A percentile compares a stretch with the other conserved stretches of the same genome.
Evolutionary conservation across 306 rosid species (phyloP).

Genomic region (Oemleria cerasiformis): DNA sequence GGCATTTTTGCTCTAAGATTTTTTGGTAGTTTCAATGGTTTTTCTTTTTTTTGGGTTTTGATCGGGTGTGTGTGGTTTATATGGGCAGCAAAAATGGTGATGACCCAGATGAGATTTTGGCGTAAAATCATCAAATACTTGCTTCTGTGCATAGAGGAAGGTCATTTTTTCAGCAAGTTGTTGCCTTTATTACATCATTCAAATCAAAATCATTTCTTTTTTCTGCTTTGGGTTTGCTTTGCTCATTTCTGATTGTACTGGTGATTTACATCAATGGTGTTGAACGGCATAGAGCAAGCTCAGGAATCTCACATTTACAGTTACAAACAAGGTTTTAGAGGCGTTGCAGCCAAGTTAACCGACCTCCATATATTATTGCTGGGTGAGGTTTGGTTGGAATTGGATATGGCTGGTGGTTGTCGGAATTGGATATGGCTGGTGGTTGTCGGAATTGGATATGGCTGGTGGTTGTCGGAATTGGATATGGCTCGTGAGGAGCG

Average conservation of each 20-base stretch:
- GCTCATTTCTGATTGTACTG: slow-evolving; percentile 3
- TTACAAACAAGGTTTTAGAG: slow-evolving; percentile 70
- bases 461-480: too few relatives aligned
- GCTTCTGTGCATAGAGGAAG: too few relatives aligned
- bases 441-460: too few relatives aligned
- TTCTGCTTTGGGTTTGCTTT: neutral
- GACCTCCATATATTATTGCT: too few relatives aligned
- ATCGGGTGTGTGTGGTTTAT: too few relatives aligned
- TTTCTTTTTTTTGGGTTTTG: slow-evolving; percentile 8
- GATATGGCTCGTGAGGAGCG: too few relatives aligned
- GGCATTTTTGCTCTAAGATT: neutral
- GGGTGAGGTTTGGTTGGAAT: too few relatives aligned
- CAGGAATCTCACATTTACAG: slow-evolving; percentile 62
- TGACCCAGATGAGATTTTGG: too few relatives aligned
- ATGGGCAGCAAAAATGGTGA: too few relatives aligned
- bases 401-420: too few relatives aligned
- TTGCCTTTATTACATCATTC: neutral
- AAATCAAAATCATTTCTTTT: slow-evolving; percentile 8
- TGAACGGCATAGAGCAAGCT: slow-evolving; percentile 59
- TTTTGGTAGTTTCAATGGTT: slow-evolving; percentile 5
- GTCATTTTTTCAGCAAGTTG: neutral
- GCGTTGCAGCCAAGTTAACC: slow-evolving; percentile 70
- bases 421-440: too few relatives aligned
- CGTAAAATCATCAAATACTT: too few relatives aligned
- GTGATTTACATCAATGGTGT: neutral